These are phyloP conservation scores for Sporothrix protearum DNA, from an alignment of 2,329 filamentous ascomycete species.

Conservation along the genomic window DNA sequence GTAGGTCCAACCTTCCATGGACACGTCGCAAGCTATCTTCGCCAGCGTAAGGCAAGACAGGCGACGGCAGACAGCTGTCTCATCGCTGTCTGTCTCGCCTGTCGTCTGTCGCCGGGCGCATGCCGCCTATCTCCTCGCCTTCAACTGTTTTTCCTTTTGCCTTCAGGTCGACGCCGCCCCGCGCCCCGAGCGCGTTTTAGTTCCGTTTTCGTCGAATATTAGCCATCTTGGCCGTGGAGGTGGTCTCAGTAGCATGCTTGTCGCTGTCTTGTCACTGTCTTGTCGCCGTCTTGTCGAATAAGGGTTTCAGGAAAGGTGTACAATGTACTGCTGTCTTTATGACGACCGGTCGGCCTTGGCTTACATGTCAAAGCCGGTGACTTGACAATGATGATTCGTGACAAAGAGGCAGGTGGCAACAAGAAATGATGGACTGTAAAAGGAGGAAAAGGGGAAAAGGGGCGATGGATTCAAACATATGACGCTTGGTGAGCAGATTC, in stretches of 20 bases:
- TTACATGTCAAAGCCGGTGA: neutral
- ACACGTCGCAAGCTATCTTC: too few relatives aligned
- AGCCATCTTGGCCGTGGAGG: neutral
- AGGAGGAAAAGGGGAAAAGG: neutral
- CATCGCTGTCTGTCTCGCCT: too few relatives aligned
- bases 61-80: neutral
- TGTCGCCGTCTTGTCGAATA: neutral
- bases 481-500: neutral
- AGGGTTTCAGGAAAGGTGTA: neutral
- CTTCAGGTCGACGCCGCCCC: neutral
- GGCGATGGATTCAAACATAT: neutral
- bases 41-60: neutral
- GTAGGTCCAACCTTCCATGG: neutral
- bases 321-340: neutral
- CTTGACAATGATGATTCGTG: neutral
- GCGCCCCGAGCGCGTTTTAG: constrained; percentile 5
- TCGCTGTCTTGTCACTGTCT: neutral
- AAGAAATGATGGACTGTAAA: neutral
- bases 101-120: too few relatives aligned
- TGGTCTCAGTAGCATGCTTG: neutral
- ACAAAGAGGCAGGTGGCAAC: neutral
- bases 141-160: neutral
- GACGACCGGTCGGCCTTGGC: neutral
- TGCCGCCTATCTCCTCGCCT: too few relatives aligned
- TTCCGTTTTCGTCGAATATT: constrained; percentile 10